Percentiles rank a stretch among this genome's conserved stretches.
Evolutionary conservation across 805 yeast genomes (phyloP).

Genomic region (Ogataea neopini): DNA sequence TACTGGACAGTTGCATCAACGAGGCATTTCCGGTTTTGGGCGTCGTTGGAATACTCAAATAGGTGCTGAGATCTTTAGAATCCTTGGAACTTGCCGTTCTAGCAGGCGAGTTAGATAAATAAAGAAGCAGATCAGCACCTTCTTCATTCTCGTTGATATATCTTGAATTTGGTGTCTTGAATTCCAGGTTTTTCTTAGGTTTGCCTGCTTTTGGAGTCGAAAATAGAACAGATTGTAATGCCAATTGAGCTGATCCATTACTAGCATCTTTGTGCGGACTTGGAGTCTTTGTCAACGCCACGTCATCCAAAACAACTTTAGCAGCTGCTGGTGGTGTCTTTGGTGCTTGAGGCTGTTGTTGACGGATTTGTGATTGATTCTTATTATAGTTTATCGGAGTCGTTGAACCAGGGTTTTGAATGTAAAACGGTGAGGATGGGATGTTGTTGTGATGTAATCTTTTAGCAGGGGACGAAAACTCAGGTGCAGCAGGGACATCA

Average conservation of each 20-base stretch:
- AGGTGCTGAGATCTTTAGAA: conserved; percentile 16
- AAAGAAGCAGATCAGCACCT: conserved; percentile 82
- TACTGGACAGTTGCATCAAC: conserved; percentile 19
- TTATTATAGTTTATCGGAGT: conserved; percentile 12
- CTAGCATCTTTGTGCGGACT: conserved; percentile 15
- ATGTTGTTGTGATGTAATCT: conserved; percentile 26
- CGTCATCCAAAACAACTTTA: conserved; percentile 20
- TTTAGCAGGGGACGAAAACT: conserved; percentile 31
- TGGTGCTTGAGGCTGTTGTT: conserved; percentile 28
- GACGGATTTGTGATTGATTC: conserved; percentile 14
- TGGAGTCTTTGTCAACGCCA: conserved; percentile 23
- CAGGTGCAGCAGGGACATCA: conserved; percentile 16
- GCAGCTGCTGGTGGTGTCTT: conserved; percentile 33
- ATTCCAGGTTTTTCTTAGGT: conserved; percentile 18
- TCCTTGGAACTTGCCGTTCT: conserved; percentile 37
- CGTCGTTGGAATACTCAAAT: conserved; percentile 31
- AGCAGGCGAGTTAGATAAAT: conserved; percentile 77
- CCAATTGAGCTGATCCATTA: conserved; percentile 23
- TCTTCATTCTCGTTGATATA: conserved; percentile 42
- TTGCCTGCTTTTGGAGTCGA: conserved; percentile 34
- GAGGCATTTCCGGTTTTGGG: conserved; percentile 28
- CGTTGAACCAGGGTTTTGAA: conserved; percentile 9
- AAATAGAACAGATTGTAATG: conserved; percentile 28
- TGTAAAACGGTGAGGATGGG: conserved; percentile 34
- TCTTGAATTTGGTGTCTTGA: conserved; percentile 34